These are phyloP conservation scores for Fusarium redolens DNA, from an alignment of 2,329 filamentous ascomycete species.

Conservation along the genomic window DNA sequence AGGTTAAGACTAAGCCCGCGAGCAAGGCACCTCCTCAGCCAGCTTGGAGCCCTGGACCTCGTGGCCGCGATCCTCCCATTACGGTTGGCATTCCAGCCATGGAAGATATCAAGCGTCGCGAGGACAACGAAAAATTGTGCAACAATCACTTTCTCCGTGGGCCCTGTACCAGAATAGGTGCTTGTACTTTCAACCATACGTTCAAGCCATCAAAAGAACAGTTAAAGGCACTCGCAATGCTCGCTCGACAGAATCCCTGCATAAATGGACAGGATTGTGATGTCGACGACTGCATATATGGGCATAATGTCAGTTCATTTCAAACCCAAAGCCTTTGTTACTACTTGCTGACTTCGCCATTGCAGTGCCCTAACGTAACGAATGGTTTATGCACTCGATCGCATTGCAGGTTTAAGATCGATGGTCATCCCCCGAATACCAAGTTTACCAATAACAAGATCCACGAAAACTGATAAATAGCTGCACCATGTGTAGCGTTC, in stretches of 20 bases:
- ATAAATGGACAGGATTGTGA: slow-evolving; percentile 68
- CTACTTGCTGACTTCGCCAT: slow-evolving; percentile 8
- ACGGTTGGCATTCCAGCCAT: slow-evolving; percentile 59
- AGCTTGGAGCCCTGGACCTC: slow-evolving; percentile 64
- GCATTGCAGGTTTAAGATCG: slow-evolving; percentile 65
- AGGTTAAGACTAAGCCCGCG: slow-evolving; percentile 37
- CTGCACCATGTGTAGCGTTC: background rate
- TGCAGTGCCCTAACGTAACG: slow-evolving; percentile 64
- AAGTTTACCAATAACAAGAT: slow-evolving; percentile 57
- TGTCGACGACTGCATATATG: slow-evolving; percentile 69
- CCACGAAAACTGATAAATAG: slow-evolving; percentile 45
- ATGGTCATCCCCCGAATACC: slow-evolving; percentile 68
- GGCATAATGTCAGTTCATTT: slow-evolving; percentile 65
- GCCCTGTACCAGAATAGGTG: slow-evolving; percentile 64
- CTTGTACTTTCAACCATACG: slow-evolving; percentile 68
- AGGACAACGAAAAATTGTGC: slow-evolving; percentile 67
- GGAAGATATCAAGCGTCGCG: slow-evolving; percentile 67
- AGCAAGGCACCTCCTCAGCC: slow-evolving; percentile 42
- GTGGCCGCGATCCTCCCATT: slow-evolving; percentile 66
- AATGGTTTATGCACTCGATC: slow-evolving; percentile 64
- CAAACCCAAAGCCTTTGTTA: background rate
- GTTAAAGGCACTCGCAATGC: slow-evolving; percentile 64
- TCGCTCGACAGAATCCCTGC: slow-evolving; percentile 69
- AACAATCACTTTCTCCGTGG: slow-evolving; percentile 71
- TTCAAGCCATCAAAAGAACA: slow-evolving; percentile 66